A percentile compares a stretch with the other conserved stretches of the same genome.
phyloP scores from a whole-genome alignment of 2,329 filamentous ascomycete genomes.

The Clarireedia paspali region DNA sequence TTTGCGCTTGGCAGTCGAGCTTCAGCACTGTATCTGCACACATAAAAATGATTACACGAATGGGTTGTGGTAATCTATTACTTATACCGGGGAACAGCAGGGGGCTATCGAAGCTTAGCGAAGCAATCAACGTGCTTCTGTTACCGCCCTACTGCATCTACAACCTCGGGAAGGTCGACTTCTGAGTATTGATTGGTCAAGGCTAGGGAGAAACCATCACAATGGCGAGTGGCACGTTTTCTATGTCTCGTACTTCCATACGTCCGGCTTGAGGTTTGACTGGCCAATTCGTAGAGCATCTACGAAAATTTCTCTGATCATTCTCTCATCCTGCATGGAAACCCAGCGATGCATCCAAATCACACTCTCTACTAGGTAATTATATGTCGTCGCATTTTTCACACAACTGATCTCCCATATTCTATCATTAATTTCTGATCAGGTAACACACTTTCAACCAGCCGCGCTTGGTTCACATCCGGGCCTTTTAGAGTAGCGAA shows the following conservation, averaged over 20 bases:
- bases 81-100: neutral
- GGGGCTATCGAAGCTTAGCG: neutral
- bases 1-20: neutral
- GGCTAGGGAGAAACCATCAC: neutral
- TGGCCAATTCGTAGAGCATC: slow-evolving; percentile 5
- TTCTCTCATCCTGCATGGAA: neutral
- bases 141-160: slow-evolving; percentile 3
- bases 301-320: slow-evolving; percentile 4
- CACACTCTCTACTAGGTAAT: neutral
- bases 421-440: neutral
- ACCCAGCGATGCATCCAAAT: slow-evolving; percentile 1
- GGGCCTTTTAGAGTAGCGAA: too few species aligned
- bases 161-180: slow-evolving; percentile 2
- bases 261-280: neutral
- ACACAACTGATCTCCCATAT: neutral
- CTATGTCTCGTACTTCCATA: neutral
- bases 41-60: neutral
- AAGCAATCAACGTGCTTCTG: slow-evolving; percentile 8
- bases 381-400: neutral
- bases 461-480: neutral
- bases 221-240: slow-evolving; percentile 5
- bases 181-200: slow-evolving; percentile 1
- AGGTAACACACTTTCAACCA: neutral
- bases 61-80: neutral
- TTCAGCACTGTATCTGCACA: neutral